Evolutionary conservation across 495 filamentous ascomycete species (phyloP).

Genomic region (Tuber melanosporum): DNA sequence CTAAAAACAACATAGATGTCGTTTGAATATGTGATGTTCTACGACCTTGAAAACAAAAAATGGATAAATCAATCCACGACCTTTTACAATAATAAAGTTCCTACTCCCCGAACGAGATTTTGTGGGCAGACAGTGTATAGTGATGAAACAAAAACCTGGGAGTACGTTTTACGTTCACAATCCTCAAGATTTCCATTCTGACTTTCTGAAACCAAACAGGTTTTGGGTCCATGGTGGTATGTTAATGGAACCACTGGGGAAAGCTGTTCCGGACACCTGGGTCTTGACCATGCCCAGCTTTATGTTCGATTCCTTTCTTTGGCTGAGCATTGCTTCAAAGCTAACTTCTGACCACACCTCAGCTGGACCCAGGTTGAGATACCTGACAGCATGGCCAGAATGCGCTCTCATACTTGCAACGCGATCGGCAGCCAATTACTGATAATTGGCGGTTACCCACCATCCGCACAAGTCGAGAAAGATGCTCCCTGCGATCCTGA

Average conservation of each 20-base stretch:
- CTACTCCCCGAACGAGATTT: conserved; percentile 16
- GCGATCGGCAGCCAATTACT: conserved; percentile 18
- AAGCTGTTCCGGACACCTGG: conserved; percentile 16
- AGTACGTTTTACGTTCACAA: conserved; percentile 5
- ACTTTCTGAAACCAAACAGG: neutral
- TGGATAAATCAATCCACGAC: conserved; percentile 28
- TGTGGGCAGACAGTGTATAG: conserved; percentile 23
- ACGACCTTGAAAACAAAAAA: conserved; percentile 5
- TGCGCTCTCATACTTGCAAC: conserved; percentile 19
- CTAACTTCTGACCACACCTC: neutral
- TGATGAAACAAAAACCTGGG: conserved; percentile 20
- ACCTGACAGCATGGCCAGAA: neutral
- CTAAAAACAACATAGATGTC: neutral
- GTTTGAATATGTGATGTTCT: conserved; percentile 17
- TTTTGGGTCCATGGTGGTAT: conserved; percentile 24
- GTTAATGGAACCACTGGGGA: conserved; percentile 8
- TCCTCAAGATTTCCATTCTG: neutral
- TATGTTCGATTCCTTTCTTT: conserved; percentile 8
- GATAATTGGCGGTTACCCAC: conserved; percentile 18
- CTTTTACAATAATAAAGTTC: conserved; percentile 12
- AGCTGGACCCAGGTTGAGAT: conserved; percentile 20
- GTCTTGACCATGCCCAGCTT: conserved; percentile 29
- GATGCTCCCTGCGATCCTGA: neutral
- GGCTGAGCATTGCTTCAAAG: neutral
- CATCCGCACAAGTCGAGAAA: conserved; percentile 6